phyloP scores from a whole-genome alignment of 805 yeast species.

The Yarrowia sp. region DNA sequence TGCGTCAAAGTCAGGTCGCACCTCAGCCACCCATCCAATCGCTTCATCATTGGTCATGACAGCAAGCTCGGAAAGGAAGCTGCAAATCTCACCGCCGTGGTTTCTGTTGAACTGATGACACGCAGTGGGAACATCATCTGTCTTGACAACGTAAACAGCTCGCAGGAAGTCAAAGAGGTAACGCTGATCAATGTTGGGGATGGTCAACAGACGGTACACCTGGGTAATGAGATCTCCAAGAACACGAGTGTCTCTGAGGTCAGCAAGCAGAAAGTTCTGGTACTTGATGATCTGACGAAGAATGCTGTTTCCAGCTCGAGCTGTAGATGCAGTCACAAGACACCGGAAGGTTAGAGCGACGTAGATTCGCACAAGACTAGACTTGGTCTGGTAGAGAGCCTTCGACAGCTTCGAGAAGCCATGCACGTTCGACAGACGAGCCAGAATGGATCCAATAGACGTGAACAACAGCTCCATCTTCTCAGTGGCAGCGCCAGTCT shows the following conservation, averaged over 20 bases:
- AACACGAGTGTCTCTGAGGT: constrained; percentile 11
- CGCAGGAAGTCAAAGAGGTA: constrained; percentile 30
- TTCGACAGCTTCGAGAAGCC: constrained; percentile 29
- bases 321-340: constrained; percentile 14
- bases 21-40: constrained; percentile 14
- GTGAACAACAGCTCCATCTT: constrained; percentile 30
- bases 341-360: constrained; percentile 19
- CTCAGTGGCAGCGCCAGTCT: constrained; percentile 10
- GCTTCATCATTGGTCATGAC: constrained; percentile 36
- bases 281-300: constrained; percentile 30
- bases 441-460: constrained; percentile 18
- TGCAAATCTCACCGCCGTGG: constrained; percentile 14
- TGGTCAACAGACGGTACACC: constrained; percentile 19
- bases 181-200: constrained; percentile 28
- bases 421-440: constrained; percentile 17
- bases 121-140: constrained; percentile 17
- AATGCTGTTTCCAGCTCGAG: constrained; percentile 24
- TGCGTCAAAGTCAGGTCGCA: constrained; percentile 8
- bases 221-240: constrained; percentile 30
- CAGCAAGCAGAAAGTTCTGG: constrained; percentile 26
- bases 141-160: constrained; percentile 15
- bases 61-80: constrained; percentile 27
- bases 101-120: constrained; percentile 4
- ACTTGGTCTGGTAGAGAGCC: constrained; percentile 35
- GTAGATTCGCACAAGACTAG: constrained; percentile 13